Evolutionary conservation across 2,329 filamentous ascomycete genomes (phyloP).

Genomic region (Verticillium nubilum): DNA sequence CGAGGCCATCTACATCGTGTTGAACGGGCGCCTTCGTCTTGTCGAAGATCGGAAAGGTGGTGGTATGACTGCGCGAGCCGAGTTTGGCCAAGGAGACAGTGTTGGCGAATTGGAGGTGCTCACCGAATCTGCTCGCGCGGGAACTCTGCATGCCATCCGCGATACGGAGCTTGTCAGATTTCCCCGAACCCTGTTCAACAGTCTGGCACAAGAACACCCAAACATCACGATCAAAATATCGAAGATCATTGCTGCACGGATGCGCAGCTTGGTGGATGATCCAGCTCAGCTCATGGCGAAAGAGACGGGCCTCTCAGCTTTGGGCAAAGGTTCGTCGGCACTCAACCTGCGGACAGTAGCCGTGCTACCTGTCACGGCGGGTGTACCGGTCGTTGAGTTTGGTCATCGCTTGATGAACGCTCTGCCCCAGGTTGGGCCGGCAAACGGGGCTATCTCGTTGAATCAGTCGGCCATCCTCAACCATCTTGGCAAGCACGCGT

Average conservation of each 20-base stretch:
- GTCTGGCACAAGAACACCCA: conserved; percentile 91
- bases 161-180: conserved; percentile 97
- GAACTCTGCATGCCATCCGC: conserved; percentile 89
- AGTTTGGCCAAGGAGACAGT: conserved; percentile 95
- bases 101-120: conserved; percentile 95
- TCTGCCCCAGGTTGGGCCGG: conserved; percentile 79
- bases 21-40: conserved; percentile 84
- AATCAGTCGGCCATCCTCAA: conserved; percentile 93
- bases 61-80: conserved; percentile 78
- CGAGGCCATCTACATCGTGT: conserved; percentile 95
- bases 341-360: conserved; percentile 91
- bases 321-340: conserved; percentile 72
- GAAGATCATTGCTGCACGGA: conserved; percentile 93
- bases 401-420: conserved; percentile 84
- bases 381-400: conserved; percentile 93
- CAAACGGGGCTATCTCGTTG: conserved; percentile 84
- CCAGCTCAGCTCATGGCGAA: conserved; percentile 62
- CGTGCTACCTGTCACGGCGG: conserved; percentile 82
- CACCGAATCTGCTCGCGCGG: conserved; percentile 86
- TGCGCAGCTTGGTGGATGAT: conserved; percentile 83
- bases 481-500: conserved; percentile 91
- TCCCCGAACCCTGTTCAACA: conserved; percentile 93
- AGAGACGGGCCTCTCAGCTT: conserved; percentile 53
- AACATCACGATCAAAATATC: conserved; percentile 99
- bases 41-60: conserved; percentile 79